Base-by-base conservation (phyloP, 495 filamentous ascomycete genomes). In the Parachaetomium inaequale region DNA sequence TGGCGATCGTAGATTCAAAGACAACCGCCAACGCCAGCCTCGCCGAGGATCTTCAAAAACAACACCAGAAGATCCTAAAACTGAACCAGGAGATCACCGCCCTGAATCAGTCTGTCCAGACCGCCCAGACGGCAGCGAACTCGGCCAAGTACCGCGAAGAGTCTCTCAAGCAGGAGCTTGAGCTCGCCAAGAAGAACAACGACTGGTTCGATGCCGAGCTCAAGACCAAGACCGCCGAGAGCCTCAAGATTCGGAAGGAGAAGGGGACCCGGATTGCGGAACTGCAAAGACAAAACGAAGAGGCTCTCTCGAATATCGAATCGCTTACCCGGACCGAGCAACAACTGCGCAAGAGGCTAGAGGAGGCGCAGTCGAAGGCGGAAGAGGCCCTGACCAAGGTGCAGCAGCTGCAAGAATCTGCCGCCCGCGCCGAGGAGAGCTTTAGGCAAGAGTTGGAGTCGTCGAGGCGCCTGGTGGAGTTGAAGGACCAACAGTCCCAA, bases 121-220 rank as follows among this genome's bases (percentile, higher is more conserved):
- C 84, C 61, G 86, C 90, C 7, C 88, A 92, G 62, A 90, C 91
- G 21, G 82, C 88, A 2, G 84, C 85, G 21, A 88, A 85, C 28
- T 89, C 84, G 52, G 82, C 89, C 55, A 92, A 90, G 59, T 96
- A 96, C 78, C 87, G 89, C 47, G 92, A 96, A 70, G 89, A 96
- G 67, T 86, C 81, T 43, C 79, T 96, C 23, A 86, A 93, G 70
- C 92, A 96, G 68, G 93, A 98, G 72, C 76, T 97, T 55, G 91
- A 95, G 26, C 78, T 91, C 25, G 84, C 92, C 15, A 91, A 91
- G 70, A 87, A 85, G 63, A 95, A 88, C 76, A 92, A 91, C 63
- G 95, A 98, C 61, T 98, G 91, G 88, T 86, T 92, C 50, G 91
- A 95, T 62, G 84, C 79, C 25, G 95, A 98, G 73, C 79, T 98